Evolutionary conservation across 495 filamentous ascomycete genomes (phyloP), one percentile per base, ranked within the genome.

Genomic region (Penicillium macrosclerotiorum): DNA sequence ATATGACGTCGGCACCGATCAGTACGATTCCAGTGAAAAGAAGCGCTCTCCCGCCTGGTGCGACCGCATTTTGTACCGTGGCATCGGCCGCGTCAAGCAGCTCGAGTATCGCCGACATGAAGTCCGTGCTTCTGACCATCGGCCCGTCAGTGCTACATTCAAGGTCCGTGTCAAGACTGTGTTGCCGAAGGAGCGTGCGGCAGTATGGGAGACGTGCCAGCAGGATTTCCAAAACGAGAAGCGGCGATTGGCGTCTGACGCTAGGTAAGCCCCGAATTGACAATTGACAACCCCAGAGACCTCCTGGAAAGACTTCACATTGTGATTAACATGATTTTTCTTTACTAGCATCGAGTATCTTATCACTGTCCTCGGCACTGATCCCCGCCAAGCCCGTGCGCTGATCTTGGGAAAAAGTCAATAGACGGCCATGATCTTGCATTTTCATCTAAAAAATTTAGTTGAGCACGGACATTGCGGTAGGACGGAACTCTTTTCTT

Each of bases 41-140:
- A 88, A 90, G 62, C 81, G 93, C 3, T 82, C 88, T n/a, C 93
- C 93, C 1, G 93, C 93, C 7, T 98, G 93, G 93, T 98, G 93
- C 60, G 93, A 98, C 72, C 80, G 93, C 35, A 67, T 98, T 25
- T 74, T 98, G 26, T 95, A 89, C 64, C 83, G 93, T 31, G 90
- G 91, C 18, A 53, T 85, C 3, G 90, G 87, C 39, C 80, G 84
- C 35, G 84, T 97, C 51, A 83, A 90, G 64, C 90, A 96, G 67
- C 68, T 88, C 18, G 84, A 95, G 43, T 98, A 98, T 60, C 73
- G 80, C 26, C 76, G 94, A 32, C 91, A 95, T 68, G 92, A 96
- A 69, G 83, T 96, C 24, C 74, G 84, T 38, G 85, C 90, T 11
- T 93, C 88, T 8, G 93, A 98, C 61, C 93, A 98, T 69, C 78